Percentiles rank a stretch among this genome's conserved stretches.
Evolutionary conservation across 805 yeast genomes (phyloP).

Genomic region (Ogataea parapolymorpha): DNA sequence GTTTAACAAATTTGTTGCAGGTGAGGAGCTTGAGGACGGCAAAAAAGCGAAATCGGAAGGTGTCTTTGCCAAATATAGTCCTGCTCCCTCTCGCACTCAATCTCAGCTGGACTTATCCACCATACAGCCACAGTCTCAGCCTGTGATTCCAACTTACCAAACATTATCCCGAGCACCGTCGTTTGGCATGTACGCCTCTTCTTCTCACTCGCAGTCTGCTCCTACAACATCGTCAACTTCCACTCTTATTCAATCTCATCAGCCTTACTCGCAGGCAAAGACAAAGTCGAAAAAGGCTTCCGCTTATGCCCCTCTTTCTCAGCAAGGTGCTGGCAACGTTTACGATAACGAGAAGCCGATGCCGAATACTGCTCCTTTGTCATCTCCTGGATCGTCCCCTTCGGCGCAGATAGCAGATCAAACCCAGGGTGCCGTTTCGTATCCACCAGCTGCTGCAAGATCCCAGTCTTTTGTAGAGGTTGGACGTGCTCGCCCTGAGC

Average conservation of each 20-base stretch:
- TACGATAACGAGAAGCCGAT: slow-evolving; percentile 1
- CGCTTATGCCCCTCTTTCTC: slow-evolving; percentile 12
- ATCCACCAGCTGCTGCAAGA: not conserved
- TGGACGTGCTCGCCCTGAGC: not conserved
- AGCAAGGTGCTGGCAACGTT: not conserved
- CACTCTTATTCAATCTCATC: slow-evolving; percentile 16
- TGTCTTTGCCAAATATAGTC: slow-evolving; percentile 69
- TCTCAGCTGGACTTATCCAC: slow-evolving; percentile 36
- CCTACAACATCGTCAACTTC: slow-evolving; percentile 25
- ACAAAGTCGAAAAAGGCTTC: slow-evolving; percentile 11
- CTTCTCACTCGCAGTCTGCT: slow-evolving; percentile 22
- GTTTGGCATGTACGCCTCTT: slow-evolving; percentile 10
- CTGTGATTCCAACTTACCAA: slow-evolving; percentile 15
- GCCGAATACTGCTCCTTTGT: slow-evolving; percentile 4
- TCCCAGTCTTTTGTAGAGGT: not conserved
- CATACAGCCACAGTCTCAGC: slow-evolving; percentile 21
- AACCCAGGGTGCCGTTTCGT: not conserved
- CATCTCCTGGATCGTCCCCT: not conserved
- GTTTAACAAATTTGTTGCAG: slow-evolving; percentile 76
- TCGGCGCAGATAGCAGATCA: not conserved
- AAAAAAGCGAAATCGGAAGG: slow-evolving; percentile 42
- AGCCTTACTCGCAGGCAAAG: slow-evolving; percentile 13
- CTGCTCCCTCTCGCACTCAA: slow-evolving; percentile 58
- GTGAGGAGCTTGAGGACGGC: slow-evolving; percentile 58
- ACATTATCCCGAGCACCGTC: slow-evolving; percentile 5